These are phyloP conservation scores for Agaricus blazei DNA, from an alignment of 768 basidiomycete genomes.

Conservation along the genomic window DNA sequence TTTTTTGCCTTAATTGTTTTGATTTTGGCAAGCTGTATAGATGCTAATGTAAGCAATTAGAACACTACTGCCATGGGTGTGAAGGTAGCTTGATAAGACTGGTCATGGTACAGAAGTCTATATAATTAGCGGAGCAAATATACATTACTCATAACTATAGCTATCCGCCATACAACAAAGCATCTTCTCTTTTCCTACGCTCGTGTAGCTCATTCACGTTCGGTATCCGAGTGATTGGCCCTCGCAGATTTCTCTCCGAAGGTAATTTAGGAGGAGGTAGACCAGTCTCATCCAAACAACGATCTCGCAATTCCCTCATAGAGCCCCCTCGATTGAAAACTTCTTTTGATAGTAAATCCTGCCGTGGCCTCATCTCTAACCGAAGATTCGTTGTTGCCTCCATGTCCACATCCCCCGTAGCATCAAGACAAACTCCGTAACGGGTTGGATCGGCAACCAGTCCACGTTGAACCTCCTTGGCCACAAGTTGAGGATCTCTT, in stretches of 20 bases:
- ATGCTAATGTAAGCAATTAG: too few species aligned
- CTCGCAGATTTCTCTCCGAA: conserved; percentile 17
- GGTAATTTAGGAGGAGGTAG: conserved; percentile 18
- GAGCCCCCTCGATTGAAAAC: conserved; percentile 22
- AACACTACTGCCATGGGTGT: background rate
- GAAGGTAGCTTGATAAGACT: background rate
- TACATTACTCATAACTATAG: background rate
- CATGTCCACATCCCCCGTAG: conserved; percentile 15
- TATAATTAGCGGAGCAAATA: background rate
- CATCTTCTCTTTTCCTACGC: conserved; percentile 16
- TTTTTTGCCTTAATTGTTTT: too few species aligned
- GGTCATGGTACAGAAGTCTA: background rate
- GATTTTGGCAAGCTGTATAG: too few species aligned
- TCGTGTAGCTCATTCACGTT: conserved; percentile 17
- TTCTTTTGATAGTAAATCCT: conserved; percentile 13
- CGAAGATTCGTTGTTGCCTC: conserved; percentile 15
- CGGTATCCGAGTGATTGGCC: conserved; percentile 15
- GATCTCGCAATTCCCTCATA: conserved; percentile 16
- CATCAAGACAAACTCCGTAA: conserved; percentile 20
- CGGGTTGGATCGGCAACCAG: conserved; percentile 19
- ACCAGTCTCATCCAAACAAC: conserved; percentile 20
- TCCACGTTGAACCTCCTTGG: conserved; percentile 20
- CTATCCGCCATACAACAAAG: background rate
- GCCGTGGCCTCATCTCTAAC: conserved; percentile 14
- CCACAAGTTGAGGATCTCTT: conserved; percentile 21